A percentile compares a stretch with the other conserved stretches of the same genome.
Evolutionary conservation across 352 stramenopile genomes (phyloP).

Genomic region (Plasmopara halstedii): DNA sequence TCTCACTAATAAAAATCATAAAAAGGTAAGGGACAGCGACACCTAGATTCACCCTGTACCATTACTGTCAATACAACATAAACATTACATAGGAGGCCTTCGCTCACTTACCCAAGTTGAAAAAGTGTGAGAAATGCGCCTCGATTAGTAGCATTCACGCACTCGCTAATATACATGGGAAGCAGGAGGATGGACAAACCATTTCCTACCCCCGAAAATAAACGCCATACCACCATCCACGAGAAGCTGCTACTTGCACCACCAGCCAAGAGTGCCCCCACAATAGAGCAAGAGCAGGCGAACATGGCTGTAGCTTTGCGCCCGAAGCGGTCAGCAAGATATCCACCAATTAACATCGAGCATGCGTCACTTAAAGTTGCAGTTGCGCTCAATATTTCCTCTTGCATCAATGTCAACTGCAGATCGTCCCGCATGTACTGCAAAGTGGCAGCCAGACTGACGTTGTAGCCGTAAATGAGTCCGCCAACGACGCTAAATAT

Average conservation of each 20-base stretch:
- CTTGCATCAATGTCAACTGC: conserved; percentile 45
- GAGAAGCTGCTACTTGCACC: too few relatives aligned
- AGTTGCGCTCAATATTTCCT: conserved; percentile 71
- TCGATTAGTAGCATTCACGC: conserved; percentile 51
- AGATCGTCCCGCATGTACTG: conserved; percentile 79
- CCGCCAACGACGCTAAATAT: conserved; percentile 78
- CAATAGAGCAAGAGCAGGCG: conserved; percentile 62
- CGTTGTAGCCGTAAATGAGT: conserved; percentile 87
- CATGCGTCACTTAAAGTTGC: conserved; percentile 73
- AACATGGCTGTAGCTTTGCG: conserved; percentile 65
- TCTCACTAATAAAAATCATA: too few relatives aligned
- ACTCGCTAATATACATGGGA: too few relatives aligned
- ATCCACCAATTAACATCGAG: conserved; percentile 73
- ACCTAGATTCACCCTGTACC: too few relatives aligned
- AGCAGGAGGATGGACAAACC: too few relatives aligned
- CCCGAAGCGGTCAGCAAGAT: conserved; percentile 64
- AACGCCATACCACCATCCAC: too few relatives aligned
- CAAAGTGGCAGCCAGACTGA: conserved; percentile 66
- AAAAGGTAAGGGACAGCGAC: too few relatives aligned
- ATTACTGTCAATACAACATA: too few relatives aligned
- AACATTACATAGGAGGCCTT: too few relatives aligned
- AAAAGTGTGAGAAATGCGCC: conserved; percentile 70
- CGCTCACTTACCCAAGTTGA: conserved; percentile 47
- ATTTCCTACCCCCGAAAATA: too few relatives aligned
- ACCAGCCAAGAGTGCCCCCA: too few relatives aligned